A percentile compares a stretch with the other conserved stretches of the same genome.
Conservation (phyloP, 2,329 filamentous ascomycete species). For the Tolypocladium ophioglossoides region DNA sequence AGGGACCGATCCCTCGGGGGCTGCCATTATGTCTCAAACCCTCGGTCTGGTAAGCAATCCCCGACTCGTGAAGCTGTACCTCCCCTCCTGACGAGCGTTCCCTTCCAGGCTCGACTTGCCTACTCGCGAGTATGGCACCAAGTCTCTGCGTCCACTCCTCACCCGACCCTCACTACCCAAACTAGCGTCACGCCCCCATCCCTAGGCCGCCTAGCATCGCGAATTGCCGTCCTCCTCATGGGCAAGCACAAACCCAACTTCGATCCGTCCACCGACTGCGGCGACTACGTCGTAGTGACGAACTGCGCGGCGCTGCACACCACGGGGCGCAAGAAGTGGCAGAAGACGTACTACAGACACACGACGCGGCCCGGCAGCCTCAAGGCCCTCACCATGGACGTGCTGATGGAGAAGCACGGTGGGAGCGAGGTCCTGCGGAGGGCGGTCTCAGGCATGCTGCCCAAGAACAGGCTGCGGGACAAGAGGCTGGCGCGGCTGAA, state of each 20-base stretch:
- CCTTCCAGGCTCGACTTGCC: conserved; percentile 76
- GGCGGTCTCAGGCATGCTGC: conserved; percentile 93
- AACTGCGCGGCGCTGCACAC: conserved; percentile 78
- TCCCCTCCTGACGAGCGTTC: neutral
- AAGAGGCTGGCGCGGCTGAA: conserved; percentile 81
- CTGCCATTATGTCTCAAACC: conserved; percentile 61
- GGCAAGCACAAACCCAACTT: conserved; percentile 99
- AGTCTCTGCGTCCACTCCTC: conserved; percentile 58
- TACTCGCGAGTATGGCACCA: conserved; percentile 96
- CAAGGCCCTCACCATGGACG: conserved; percentile 86
- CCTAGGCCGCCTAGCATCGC: conserved; percentile 81
- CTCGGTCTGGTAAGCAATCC: conserved; percentile 53
- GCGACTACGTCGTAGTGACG: conserved; percentile 94
- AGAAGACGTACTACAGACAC: conserved; percentile 95
- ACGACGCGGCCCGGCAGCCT: conserved; percentile 82
- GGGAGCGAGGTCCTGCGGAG: conserved; percentile 83
- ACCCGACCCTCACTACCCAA: conserved; percentile 48
- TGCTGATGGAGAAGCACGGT: conserved; percentile 87
- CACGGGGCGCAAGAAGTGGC: conserved; percentile 83
- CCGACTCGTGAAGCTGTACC: neutral
- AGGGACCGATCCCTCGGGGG: conserved; percentile 10
- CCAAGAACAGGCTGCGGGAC: conserved; percentile 88
- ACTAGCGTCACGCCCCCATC: conserved; percentile 56
- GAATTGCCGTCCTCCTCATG: conserved; percentile 83
- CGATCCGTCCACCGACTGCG: conserved; percentile 95